A percentile compares a stretch with the other conserved stretches of the same genome.
These are phyloP conservation scores for Geotrichum candidum DNA, from an alignment of 1,139 yeast genomes.

Conservation along the genomic window DNA sequence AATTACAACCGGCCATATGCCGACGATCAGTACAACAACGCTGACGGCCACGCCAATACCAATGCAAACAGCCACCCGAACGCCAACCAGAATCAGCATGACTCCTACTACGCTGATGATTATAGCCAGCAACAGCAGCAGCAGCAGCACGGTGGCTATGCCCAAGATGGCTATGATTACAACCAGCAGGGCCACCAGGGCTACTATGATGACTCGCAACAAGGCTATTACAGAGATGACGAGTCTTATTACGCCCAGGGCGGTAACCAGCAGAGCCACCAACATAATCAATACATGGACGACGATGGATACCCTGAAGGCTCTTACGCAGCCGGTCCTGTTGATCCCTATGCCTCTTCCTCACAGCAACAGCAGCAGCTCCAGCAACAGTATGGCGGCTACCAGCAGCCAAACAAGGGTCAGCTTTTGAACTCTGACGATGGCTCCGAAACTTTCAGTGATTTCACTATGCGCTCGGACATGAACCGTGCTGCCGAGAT, in stretches of 20 bases:
- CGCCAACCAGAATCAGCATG: conserved; percentile 17
- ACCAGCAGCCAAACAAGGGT: conserved; percentile 21
- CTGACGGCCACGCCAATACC: not conserved
- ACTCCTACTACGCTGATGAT: conserved; percentile 27
- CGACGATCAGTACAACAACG: conserved; percentile 13
- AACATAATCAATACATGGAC: conserved; percentile 32
- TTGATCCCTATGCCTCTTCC: conserved; percentile 31
- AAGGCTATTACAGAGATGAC: conserved; percentile 26
- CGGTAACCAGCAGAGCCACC: conserved; percentile 31
- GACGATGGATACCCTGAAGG: conserved; percentile 36
- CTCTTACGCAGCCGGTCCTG: conserved; percentile 30
- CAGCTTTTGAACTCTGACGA: conserved; percentile 35
- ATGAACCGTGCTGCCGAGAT: conserved; percentile 36
- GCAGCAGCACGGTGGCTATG: conserved; percentile 36
- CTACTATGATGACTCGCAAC: conserved; percentile 29
- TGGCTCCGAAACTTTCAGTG: conserved; percentile 40
- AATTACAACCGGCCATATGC: conserved; percentile 16
- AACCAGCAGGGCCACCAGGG: conserved; percentile 26
- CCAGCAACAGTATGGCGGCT: conserved; percentile 19
- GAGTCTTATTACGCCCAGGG: conserved; percentile 30
- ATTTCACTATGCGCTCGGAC: conserved; percentile 42
- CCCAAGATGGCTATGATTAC: conserved; percentile 27
- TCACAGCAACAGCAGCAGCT: conserved; percentile 19
- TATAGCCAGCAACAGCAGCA: conserved; percentile 22
- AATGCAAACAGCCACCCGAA: conserved; percentile 4